A percentile compares a stretch with the other conserved stretches of the same genome.
These are phyloP conservation scores for Colletotrichum destructivum DNA, from an alignment of 2,329 filamentous ascomycete genomes.

Conservation along the genomic window DNA sequence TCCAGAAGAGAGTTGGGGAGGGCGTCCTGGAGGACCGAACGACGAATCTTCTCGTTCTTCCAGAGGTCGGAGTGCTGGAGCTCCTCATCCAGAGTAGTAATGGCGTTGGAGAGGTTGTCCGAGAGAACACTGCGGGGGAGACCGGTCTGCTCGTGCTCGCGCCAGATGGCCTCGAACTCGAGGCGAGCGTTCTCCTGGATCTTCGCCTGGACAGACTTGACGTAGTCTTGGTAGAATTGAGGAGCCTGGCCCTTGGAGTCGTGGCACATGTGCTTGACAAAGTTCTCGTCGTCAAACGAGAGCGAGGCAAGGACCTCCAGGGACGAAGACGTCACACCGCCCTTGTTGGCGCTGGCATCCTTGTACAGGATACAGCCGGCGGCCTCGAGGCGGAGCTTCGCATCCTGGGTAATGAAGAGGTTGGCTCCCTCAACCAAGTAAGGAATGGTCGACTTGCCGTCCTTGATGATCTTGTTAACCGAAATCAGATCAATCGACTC, in stretches of 20 bases:
- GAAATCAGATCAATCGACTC: conserved; percentile 96
- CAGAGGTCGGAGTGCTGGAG: conserved; percentile 94
- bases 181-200: conserved; percentile 93
- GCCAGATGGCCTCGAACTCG: conserved; percentile 99
- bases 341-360: conserved; percentile 98
- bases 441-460: conserved; percentile 89
- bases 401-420: conserved; percentile 98
- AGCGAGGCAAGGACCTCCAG: conserved; percentile 95
- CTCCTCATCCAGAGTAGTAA: conserved; percentile 97
- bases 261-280: conserved; percentile 95
- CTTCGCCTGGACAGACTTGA: conserved; percentile 89
- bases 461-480: conserved; percentile 88
- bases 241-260: conserved; percentile 80
- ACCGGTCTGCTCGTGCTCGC: conserved; percentile 88
- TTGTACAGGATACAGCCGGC: conserved; percentile 98
- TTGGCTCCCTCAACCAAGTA: conserved; percentile 99
- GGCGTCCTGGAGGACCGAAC: conserved; percentile 85
- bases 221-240: conserved; percentile 93
- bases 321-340: conserved; percentile 96
- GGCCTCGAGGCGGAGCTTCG: conserved; percentile 93
- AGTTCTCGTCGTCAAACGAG: conserved; percentile 91
- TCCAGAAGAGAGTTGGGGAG: conserved; percentile 87
- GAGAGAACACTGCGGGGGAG: conserved; percentile 87
- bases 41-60: conserved; percentile 84
- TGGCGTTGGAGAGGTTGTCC: conserved; percentile 90